Evolutionary conservation across 1,284 basidiomycete genomes (phyloP), one percentile per base, ranked within the genome.

Genomic region (Pisolithus thermaeus): DNA sequence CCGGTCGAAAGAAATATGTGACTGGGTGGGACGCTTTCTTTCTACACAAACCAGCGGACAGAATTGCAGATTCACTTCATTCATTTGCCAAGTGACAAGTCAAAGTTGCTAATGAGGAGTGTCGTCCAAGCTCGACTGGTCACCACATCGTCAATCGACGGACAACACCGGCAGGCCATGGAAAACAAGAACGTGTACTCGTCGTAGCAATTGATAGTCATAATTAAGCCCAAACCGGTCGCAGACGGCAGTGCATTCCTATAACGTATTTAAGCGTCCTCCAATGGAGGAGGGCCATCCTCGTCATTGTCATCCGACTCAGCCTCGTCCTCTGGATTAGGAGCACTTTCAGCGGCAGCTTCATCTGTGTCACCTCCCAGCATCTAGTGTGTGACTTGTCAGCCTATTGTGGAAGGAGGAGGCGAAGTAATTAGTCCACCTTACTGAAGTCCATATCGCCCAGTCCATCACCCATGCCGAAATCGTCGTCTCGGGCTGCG

Each of bases 231-330:
- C 22, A 8, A 46, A n/a, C 16, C 16, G 16, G 46, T 27, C 7
- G 25, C n/a, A 12, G 2, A n/a, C 22, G 7, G 27, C n/a, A 23
- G 8, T 9, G 18, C 37, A 30, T 23, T 50, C 53, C 47, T 36
- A 51, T 20, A 1, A 14, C n/a, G 27, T 30, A 27, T 61, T 43
- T 50, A 46, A 48, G 58, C 75, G 47, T 81, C 79, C 70, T 90
- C 88, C 44, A 90, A 81, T 58, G 87, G 84, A 54, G 88, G 87
- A 52, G 86, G 87, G 50, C 81, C 87, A 36, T 81, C 84, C 43
- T 84, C 84, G 49, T 80, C 81, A 49, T 82, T 82, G 36, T 81
- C 84, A 44, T 82, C 83, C 37, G 75, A 74, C 3, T 70, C 75
- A 36, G 68, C 70, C 6, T 53, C 66, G n/a, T 8, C 58, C 67